A percentile compares a stretch with the other conserved stretches of the same genome.
These are phyloP conservation scores for Cyclocybe cylindracea DNA, from an alignment of 768 basidiomycete species.

Conservation along the genomic window DNA sequence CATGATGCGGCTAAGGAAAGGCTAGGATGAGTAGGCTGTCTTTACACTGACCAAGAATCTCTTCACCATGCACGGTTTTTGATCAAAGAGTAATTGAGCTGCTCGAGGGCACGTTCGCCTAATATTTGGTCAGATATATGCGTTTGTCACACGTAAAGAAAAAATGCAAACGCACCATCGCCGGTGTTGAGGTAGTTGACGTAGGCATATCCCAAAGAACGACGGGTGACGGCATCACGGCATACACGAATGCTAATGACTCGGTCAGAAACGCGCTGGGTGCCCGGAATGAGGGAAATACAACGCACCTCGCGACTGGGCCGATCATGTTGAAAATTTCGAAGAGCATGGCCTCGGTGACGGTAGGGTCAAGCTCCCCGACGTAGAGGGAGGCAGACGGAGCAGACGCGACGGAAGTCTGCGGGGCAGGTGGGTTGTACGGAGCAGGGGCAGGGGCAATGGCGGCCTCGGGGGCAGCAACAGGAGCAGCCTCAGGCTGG, in stretches of 20 bases:
- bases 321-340: constrained; percentile 99
- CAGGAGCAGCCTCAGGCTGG: constrained; percentile 53
- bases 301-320: constrained; percentile 88
- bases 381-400: constrained; percentile 97
- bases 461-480: constrained; percentile 48
- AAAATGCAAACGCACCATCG: constrained; percentile 65
- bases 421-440: constrained; percentile 60
- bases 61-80: constrained; percentile 94
- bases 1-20: constrained; percentile 87
- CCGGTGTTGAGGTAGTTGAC: constrained; percentile 96
- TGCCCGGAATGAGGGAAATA: constrained; percentile 1
- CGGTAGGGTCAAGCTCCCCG: constrained; percentile 96
- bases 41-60: constrained; percentile 12
- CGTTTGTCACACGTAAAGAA: constrained; percentile 1
- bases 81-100: constrained; percentile 98
- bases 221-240: constrained; percentile 99
- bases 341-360: constrained; percentile 99
- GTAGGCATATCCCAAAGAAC: constrained; percentile 99
- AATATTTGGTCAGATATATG: constrained; percentile 4
- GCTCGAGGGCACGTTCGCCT: constrained; percentile 98
- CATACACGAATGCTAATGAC: constrained; percentile 90
- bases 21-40: constrained; percentile 7
- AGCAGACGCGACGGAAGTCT: constrained; percentile 57
- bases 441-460: constrained; percentile 51
- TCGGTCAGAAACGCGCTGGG: constrained; percentile 8